phyloP scores from a whole-genome alignment of 2,329 filamentous ascomycete genomes.

The Arthrobotrys iridis region DNA sequence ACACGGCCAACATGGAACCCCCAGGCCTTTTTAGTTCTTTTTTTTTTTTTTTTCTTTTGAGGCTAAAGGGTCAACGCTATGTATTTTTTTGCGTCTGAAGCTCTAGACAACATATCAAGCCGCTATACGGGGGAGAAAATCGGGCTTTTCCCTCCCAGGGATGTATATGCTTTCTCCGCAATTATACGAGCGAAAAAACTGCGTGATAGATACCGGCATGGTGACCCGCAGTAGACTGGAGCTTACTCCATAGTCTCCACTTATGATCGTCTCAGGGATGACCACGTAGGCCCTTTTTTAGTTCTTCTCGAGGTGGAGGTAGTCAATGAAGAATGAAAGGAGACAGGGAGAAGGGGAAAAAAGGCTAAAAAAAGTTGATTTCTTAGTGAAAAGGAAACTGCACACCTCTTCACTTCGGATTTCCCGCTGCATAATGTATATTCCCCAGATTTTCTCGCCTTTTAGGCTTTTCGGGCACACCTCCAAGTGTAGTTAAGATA shows the following conservation, averaged over 20 bases:
- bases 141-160: slow-evolving; percentile 6
- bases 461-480: slow-evolving; percentile 39
- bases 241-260: slow-evolving; percentile 42
- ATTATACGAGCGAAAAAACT: slow-evolving; percentile 48
- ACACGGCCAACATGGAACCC: slow-evolving; percentile 51
- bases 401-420: slow-evolving; percentile 31
- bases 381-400: background rate
- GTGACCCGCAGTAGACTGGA: slow-evolving; percentile 33
- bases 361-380: background rate
- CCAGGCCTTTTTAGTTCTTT: too few species aligned
- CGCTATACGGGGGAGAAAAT: slow-evolving; percentile 7
- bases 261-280: slow-evolving; percentile 54
- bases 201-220: slow-evolving; percentile 25
- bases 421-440: slow-evolving; percentile 52
- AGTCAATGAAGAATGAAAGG: background rate
- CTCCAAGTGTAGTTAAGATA: slow-evolving; percentile 40
- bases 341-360: background rate
- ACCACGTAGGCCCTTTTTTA: slow-evolving; percentile 50
- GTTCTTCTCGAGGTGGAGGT: slow-evolving; percentile 7
- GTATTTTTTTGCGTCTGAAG: slow-evolving; percentile 27
- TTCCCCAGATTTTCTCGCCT: slow-evolving; percentile 52
- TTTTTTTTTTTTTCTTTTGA: background rate
- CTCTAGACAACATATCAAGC: slow-evolving; percentile 38
- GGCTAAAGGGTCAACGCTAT: slow-evolving; percentile 6
- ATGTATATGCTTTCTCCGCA: slow-evolving; percentile 51